phyloP scores from a whole-genome alignment of 2,329 filamentous ascomycete genomes.

The Fusarium oxysporum region DNA sequence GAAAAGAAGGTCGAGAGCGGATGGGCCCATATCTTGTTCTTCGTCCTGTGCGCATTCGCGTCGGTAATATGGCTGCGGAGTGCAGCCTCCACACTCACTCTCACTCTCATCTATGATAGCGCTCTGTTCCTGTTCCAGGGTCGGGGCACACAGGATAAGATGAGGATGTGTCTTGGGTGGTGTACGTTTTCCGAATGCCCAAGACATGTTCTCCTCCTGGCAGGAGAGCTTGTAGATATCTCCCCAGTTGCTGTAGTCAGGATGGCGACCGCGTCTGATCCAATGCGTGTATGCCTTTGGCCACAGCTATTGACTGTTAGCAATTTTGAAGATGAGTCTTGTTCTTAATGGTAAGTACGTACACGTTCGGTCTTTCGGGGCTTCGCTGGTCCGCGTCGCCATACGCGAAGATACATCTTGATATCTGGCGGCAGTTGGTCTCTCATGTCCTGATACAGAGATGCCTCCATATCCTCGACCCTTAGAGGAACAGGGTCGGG shows the following conservation, averaged over 20 bases:
- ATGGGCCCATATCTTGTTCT: conserved; percentile 36
- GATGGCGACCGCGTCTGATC: not conserved
- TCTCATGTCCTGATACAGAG: not conserved
- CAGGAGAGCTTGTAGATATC: conserved; percentile 29
- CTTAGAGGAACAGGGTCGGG: not conserved
- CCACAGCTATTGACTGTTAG: conserved; percentile 25
- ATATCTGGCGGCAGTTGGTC: fast-evolving
- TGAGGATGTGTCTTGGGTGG: conserved; percentile 24
- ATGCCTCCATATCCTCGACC: not conserved
- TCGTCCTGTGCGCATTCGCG: not conserved
- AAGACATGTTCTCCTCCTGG: conserved; percentile 39
- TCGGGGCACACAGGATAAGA: conserved; percentile 15
- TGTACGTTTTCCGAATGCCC: not conserved
- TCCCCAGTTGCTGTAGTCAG: not conserved
- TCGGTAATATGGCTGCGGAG: not conserved
- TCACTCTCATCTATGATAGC: not conserved
- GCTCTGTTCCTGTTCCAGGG: not conserved
- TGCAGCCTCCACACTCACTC: not conserved
- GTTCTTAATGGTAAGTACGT: not conserved
- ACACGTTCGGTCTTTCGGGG: conserved; percentile 14
- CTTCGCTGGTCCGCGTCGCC: fast-evolving
- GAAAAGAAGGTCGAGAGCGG: conserved; percentile 49
- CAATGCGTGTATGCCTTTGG: not conserved
- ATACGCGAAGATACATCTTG: fast-evolving
- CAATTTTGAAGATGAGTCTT: not conserved